phyloP scores from a whole-genome alignment of 495 filamentous ascomycete genomes.

The Penicillium simplicissimum region DNA sequence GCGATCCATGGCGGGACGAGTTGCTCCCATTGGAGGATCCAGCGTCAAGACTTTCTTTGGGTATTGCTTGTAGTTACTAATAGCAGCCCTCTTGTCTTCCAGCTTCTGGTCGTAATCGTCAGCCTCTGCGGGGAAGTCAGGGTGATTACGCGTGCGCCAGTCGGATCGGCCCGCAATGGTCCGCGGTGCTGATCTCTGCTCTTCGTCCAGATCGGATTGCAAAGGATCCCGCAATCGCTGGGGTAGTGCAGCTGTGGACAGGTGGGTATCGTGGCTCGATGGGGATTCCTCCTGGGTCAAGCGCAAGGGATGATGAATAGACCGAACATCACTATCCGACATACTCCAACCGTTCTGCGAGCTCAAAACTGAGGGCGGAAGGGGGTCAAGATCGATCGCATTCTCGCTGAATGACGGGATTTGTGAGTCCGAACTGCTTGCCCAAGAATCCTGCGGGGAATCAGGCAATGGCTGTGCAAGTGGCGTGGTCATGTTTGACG shows the following conservation, averaged over 20 bases:
- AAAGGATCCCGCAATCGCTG: slow-evolving; percentile 26
- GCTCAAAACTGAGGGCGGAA: slow-evolving; percentile 48
- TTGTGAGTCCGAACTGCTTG: slow-evolving; percentile 34
- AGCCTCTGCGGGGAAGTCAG: slow-evolving; percentile 26
- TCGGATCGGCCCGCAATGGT: slow-evolving; percentile 46
- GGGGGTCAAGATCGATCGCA: slow-evolving; percentile 40
- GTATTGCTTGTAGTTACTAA: slow-evolving; percentile 46
- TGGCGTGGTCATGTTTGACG: slow-evolving; percentile 78
- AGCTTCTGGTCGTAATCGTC: slow-evolving; percentile 48
- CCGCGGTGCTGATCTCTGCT: slow-evolving; percentile 48
- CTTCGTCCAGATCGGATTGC: slow-evolving; percentile 27
- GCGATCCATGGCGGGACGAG: slow-evolving; percentile 38
- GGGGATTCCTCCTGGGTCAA: slow-evolving; percentile 30
- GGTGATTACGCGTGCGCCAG: slow-evolving; percentile 37
- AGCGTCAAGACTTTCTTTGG: slow-evolving; percentile 49
- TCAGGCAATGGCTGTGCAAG: slow-evolving; percentile 68
- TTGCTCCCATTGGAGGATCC: slow-evolving; percentile 37
- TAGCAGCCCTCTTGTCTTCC: slow-evolving; percentile 45
- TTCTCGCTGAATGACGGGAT: slow-evolving; percentile 37
- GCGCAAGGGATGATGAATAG: slow-evolving; percentile 15
- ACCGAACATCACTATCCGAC: slow-evolving; percentile 31
- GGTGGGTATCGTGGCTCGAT: slow-evolving; percentile 29
- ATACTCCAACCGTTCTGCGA: slow-evolving; percentile 43
- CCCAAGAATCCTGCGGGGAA: slow-evolving; percentile 36
- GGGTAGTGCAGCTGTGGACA: slow-evolving; percentile 19